phyloP scores from a whole-genome alignment of 768 basidiomycete genomes.

The Galerina marginata region DNA sequence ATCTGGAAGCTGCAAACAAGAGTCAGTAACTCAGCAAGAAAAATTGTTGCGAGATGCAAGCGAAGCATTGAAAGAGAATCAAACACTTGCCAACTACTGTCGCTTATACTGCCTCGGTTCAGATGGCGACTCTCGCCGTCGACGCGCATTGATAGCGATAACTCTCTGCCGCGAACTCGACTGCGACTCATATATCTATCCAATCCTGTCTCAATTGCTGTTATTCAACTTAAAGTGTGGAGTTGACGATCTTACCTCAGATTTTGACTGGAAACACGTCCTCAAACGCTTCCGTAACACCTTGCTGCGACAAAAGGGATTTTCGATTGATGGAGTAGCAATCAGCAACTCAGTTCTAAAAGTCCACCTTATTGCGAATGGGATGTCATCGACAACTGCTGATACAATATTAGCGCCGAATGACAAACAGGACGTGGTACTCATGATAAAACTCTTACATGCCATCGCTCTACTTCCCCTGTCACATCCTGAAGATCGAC shows the following conservation, averaged over 20 bases:
- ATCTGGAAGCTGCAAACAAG: constrained; percentile 17
- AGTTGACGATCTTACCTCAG: constrained; percentile 30
- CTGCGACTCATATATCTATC: neutral
- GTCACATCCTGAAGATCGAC: neutral
- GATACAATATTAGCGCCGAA: constrained; percentile 27
- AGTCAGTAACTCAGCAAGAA: constrained; percentile 20
- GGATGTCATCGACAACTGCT: constrained; percentile 8
- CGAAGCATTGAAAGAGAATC: constrained; percentile 11
- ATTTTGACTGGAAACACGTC: constrained; percentile 37
- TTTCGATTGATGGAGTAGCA: constrained; percentile 21
- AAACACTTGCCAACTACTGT: neutral
- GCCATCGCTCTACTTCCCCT: constrained; percentile 15
- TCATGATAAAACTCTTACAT: constrained; percentile 22
- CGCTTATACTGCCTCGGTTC: constrained; percentile 24
- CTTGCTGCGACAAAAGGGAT: constrained; percentile 27
- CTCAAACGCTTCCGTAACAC: constrained; percentile 33
- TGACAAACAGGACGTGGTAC: constrained; percentile 34
- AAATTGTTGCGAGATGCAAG: constrained; percentile 21
- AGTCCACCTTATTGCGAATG: constrained; percentile 22
- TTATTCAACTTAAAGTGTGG: constrained; percentile 33
- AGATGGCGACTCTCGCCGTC: constrained; percentile 30
- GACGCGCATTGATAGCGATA: constrained; percentile 23
- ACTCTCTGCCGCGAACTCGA: constrained; percentile 18
- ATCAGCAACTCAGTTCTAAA: constrained; percentile 24
- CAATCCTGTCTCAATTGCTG: constrained; percentile 20